Conservation (phyloP, 2,329 filamentous ascomycete species). For the Botrytis porri region DNA sequence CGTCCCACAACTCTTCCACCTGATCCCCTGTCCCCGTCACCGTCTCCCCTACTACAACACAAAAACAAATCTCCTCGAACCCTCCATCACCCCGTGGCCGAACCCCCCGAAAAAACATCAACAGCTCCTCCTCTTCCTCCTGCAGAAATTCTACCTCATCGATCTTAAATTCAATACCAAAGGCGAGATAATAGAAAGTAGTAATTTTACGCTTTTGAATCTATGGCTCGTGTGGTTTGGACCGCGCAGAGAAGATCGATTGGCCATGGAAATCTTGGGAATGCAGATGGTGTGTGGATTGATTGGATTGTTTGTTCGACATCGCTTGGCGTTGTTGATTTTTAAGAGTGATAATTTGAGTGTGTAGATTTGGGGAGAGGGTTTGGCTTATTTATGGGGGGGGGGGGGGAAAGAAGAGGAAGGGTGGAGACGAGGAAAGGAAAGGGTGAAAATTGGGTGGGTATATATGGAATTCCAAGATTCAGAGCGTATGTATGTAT, state of each 20-base stretch:
- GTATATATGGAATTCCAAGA: not conserved
- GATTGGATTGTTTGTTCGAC: constrained; percentile 80
- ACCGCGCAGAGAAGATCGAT: constrained; percentile 79
- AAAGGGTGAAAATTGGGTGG: not conserved
- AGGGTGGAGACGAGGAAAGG: too few species aligned
- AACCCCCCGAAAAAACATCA: constrained; percentile 65
- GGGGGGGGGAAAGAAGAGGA: not conserved
- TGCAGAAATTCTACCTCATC: constrained; percentile 67
- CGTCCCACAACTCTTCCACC: constrained; percentile 80
- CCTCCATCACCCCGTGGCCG: constrained; percentile 77
- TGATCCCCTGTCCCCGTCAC: constrained; percentile 91
- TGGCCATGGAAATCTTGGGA: constrained; percentile 75
- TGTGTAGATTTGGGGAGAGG: constrained; percentile 15
- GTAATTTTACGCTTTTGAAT: constrained; percentile 91
- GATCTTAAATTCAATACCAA: constrained; percentile 64
- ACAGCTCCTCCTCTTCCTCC: constrained; percentile 60
- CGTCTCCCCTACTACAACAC: constrained; percentile 86
- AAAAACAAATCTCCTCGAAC: constrained; percentile 79
- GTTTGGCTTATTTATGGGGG: not conserved
- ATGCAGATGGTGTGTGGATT: constrained; percentile 76
- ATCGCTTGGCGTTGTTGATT: constrained; percentile 79
- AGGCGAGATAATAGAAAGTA: constrained; percentile 73
- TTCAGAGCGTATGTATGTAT: not conserved
- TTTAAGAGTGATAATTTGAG: constrained; percentile 84
- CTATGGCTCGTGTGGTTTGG: constrained; percentile 96